Evolutionary conservation across 176 grass and related monocot species (phyloP).

Genomic region (bread wheat (Triticum aestivum)): IWGSC_CS_RefSeq_v2.1 NC_057800.1:641013237-641013736

Average conservation of each 20-base stretch:
- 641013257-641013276: conserved; percentile 19
- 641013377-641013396: background rate
- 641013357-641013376: conserved; percentile 31
- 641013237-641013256: conserved; percentile 36
- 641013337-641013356: conserved; percentile 78
- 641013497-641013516: conserved; percentile 69
- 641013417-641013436: conserved; percentile 67
- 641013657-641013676: conserved; percentile 28
- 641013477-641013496: conserved; percentile 84
- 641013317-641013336: conserved; percentile 98
- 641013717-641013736: conserved; percentile 61
- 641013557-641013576: conserved; percentile 25
- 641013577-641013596: conserved; percentile 44
- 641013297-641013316: conserved; percentile 89
- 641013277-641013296: conserved; percentile 60
- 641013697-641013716: conserved; percentile 75
- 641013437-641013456: conserved; percentile 69
- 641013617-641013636: conserved; percentile 59
- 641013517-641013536: conserved; percentile 72
- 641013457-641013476: conserved; percentile 61
- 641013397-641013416: conserved; percentile 50
- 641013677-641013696: conserved; percentile 88
- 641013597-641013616: conserved; percentile 33
- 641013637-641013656: conserved; percentile 30
- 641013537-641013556: conserved; percentile 25